These are phyloP conservation scores for Bretziella fagacearum DNA, from an alignment of 2,329 filamentous ascomycete genomes.

Conservation along the genomic window DNA sequence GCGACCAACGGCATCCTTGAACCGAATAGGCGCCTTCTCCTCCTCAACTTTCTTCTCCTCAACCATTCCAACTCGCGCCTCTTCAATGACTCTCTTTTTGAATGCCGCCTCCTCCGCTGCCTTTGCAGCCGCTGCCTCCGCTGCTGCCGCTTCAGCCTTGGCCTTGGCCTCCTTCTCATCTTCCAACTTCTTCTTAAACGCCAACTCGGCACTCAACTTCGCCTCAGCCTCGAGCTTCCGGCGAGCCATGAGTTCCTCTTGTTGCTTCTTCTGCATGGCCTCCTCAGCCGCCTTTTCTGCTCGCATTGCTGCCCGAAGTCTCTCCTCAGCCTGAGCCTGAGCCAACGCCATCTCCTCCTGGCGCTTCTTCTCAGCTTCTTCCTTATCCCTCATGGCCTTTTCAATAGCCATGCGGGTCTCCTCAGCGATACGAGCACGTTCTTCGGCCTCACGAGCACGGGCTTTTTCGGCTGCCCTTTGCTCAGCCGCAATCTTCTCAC, in stretches of 20 bases:
- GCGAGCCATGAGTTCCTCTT: slow-evolving; percentile 16
- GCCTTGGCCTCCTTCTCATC: slow-evolving; percentile 23
- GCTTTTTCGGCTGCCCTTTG: no score
- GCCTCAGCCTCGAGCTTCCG: slow-evolving; percentile 17
- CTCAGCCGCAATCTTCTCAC: slow-evolving; percentile 19
- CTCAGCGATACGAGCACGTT: slow-evolving; percentile 11
- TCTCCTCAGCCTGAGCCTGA: slow-evolving; percentile 10
- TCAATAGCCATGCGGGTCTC: slow-evolving; percentile 19
- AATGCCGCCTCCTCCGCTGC: slow-evolving; percentile 33
- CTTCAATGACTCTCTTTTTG: slow-evolving; percentile 39
- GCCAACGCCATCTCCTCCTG: slow-evolving; percentile 16
- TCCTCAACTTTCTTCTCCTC: slow-evolving; percentile 32
- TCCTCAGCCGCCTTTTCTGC: slow-evolving; percentile 24
- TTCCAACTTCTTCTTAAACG: slow-evolving; percentile 25
- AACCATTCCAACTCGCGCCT: slow-evolving; percentile 32
- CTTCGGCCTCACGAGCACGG: slow-evolving; percentile 19
- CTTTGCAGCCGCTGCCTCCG: slow-evolving; percentile 27
- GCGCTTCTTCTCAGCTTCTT: slow-evolving; percentile 18
- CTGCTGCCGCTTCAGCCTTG: slow-evolving; percentile 22
- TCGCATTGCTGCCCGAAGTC: slow-evolving; percentile 22
- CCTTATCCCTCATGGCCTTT: slow-evolving; percentile 17
- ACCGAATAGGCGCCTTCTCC: slow-evolving; percentile 61
- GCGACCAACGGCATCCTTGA: slow-evolving; percentile 79
- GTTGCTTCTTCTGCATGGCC: slow-evolving; percentile 17
- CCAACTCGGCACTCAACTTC: slow-evolving; percentile 25